These are phyloP conservation scores for Podospora pseudopauciseta DNA, from an alignment of 495 filamentous ascomycete genomes.

Conservation along the genomic window DNA sequence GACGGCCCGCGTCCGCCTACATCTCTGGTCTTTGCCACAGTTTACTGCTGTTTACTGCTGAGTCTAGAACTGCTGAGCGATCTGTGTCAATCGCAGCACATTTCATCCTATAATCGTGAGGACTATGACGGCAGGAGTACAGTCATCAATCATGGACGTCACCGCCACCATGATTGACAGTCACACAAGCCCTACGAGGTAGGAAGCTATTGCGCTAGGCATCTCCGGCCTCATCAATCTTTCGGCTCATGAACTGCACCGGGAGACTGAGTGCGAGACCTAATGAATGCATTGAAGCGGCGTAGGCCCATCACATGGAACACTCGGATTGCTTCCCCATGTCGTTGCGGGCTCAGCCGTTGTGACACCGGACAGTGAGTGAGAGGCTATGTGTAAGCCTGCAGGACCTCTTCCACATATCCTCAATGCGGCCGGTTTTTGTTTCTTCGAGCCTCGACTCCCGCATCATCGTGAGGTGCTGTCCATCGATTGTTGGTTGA, in stretches of 20 bases:
- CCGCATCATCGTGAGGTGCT: background rate
- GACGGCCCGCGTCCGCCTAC: background rate
- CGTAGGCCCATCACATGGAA: background rate
- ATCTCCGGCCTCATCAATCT: background rate
- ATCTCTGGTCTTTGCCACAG: background rate
- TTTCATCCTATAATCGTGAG: background rate
- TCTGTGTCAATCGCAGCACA: background rate
- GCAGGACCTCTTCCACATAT: background rate
- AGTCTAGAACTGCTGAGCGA: background rate
- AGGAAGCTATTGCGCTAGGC: too few species aligned
- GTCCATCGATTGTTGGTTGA: background rate
- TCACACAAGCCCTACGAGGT: background rate
- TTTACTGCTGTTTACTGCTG: background rate
- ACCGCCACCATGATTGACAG: background rate
- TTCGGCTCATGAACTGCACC: background rate
- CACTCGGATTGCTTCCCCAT: background rate
- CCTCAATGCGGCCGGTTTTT: too few species aligned
- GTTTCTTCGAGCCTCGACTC: too few species aligned
- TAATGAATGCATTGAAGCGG: background rate
- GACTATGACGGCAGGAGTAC: background rate
- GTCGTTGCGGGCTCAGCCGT: background rate
- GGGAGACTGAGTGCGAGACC: background rate
- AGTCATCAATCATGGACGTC: background rate
- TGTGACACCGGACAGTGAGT: background rate
- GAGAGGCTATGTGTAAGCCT: background rate